These are phyloP conservation scores for Circinella umbellata DNA, from an alignment of 371 early-diverging fungal genomes.

Conservation along the genomic window DNA sequence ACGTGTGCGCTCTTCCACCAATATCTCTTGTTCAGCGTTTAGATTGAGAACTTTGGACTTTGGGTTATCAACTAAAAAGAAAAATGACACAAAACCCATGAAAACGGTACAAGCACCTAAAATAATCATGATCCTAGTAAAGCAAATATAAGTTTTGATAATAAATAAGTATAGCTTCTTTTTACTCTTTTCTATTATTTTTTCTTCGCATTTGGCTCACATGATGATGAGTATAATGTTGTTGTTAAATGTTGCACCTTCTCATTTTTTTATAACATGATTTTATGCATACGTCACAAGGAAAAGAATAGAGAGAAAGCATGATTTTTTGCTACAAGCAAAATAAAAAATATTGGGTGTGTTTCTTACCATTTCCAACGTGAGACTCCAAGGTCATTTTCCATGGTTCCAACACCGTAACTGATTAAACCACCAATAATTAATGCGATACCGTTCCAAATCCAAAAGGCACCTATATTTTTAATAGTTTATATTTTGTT, in stretches of 20 bases:
- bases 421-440: slow-evolving; percentile 67
- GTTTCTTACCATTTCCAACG: slow-evolving; percentile 61
- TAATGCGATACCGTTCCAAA: slow-evolving; percentile 54
- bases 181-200: no score
- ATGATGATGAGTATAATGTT: not conserved
- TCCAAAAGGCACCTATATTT: slow-evolving; percentile 36
- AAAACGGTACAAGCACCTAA: slow-evolving; percentile 30
- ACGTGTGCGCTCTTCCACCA: slow-evolving; percentile 43
- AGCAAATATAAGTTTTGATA: not conserved
- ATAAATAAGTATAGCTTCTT: not conserved
- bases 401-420: slow-evolving; percentile 60
- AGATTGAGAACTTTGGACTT: slow-evolving; percentile 30
- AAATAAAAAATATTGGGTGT: not conserved
- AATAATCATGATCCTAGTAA: slow-evolving; percentile 47
- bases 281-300: no score
- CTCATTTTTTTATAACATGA: no score
- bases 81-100: slow-evolving; percentile 31
- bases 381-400: slow-evolving; percentile 35
- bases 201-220: not conserved
- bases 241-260: no score
- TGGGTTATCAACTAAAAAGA: slow-evolving; percentile 43
- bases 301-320: no score
- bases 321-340: no score
- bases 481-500: not conserved
- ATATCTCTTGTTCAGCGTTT: slow-evolving; percentile 42